Percentiles rank a stretch among this genome's conserved stretches.
Conservation (phyloP, 176 grass and related monocot genomes). For the Melocanna baccifera region DNA sequence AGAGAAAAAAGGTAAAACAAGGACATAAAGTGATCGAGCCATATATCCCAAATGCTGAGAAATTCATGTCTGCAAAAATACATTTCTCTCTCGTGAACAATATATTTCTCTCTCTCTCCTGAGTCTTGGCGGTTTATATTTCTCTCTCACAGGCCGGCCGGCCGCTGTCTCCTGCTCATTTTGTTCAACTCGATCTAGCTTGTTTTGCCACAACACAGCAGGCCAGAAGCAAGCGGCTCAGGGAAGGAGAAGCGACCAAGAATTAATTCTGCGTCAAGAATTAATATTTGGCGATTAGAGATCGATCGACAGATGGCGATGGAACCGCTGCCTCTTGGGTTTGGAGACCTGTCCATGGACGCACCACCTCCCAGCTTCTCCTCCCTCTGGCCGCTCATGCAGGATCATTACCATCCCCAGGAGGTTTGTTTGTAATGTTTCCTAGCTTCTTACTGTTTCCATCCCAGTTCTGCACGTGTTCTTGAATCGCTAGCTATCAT, state of each 20-base stretch:
- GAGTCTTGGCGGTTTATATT: neutral
- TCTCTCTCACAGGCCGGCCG: neutral
- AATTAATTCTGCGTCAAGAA: neutral
- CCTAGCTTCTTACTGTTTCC: neutral
- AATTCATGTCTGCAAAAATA: no score
- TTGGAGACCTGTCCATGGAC: constrained; percentile 37
- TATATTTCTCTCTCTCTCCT: neutral
- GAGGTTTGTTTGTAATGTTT: constrained; percentile 17
- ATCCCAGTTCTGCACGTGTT: no score
- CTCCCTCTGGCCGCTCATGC: constrained; percentile 19
- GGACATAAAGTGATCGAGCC: neutral
- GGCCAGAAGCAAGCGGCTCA: neutral
- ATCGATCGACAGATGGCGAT: constrained; percentile 20
- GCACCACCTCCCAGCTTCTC: neutral
- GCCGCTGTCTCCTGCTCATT: neutral
- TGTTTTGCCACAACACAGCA: neutral
- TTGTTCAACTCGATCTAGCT: neutral
- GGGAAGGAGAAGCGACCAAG: neutral
- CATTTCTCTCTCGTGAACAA: no score
- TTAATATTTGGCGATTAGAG: neutral
- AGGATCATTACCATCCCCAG: neutral
- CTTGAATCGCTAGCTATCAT: no score
- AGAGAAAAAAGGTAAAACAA: neutral
- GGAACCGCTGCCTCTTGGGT: constrained; percentile 30
- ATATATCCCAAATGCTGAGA: no score